These are phyloP conservation scores for Malania oleifera DNA, from an alignment of 164 flowering plant genomes.

Conservation along the genomic window DNA sequence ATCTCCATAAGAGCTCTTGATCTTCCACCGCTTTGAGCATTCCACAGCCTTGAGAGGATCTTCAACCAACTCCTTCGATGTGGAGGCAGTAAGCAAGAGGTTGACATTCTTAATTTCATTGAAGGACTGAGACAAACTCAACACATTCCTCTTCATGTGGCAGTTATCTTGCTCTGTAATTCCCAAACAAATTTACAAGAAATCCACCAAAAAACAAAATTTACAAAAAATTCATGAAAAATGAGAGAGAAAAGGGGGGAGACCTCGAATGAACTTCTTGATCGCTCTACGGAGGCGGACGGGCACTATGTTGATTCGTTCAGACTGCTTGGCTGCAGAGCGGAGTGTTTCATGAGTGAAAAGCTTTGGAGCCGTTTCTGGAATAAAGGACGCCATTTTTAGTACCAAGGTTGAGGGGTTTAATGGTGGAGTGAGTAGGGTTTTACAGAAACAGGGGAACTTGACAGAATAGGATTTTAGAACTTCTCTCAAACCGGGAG, in stretches of 20 bases:
- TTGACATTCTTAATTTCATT: conserved; percentile 58
- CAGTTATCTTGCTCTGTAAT: conserved; percentile 66
- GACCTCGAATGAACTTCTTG: conserved; percentile 65
- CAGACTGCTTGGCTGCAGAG: conserved; percentile 75
- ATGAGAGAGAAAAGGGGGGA: not conserved
- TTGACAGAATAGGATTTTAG: conserved; percentile 9
- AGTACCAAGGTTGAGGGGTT: not conserved
- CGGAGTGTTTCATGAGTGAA: conserved; percentile 68
- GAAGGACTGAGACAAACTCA: conserved; percentile 67
- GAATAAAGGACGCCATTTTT: conserved; percentile 50
- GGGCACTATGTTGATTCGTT: conserved; percentile 52
- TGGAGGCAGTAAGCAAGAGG: conserved; percentile 34
- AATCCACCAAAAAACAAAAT: not conserved
- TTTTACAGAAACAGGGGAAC: no score
- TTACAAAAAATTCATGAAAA: not conserved
- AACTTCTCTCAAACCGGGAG: no score
- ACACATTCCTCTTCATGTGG: conserved; percentile 72
- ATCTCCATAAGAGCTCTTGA: conserved; percentile 74
- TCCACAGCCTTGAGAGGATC: conserved; percentile 62
- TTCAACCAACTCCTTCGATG: conserved; percentile 64
- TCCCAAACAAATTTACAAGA: not conserved
- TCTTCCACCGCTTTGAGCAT: conserved; percentile 74
- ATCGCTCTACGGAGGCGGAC: conserved; percentile 87
- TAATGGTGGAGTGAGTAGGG: not conserved
- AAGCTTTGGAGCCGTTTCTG: conserved; percentile 50